phyloP scores from a whole-genome alignment of 495 filamentous ascomycete species.

The Penicillium malachiteum region DNA sequence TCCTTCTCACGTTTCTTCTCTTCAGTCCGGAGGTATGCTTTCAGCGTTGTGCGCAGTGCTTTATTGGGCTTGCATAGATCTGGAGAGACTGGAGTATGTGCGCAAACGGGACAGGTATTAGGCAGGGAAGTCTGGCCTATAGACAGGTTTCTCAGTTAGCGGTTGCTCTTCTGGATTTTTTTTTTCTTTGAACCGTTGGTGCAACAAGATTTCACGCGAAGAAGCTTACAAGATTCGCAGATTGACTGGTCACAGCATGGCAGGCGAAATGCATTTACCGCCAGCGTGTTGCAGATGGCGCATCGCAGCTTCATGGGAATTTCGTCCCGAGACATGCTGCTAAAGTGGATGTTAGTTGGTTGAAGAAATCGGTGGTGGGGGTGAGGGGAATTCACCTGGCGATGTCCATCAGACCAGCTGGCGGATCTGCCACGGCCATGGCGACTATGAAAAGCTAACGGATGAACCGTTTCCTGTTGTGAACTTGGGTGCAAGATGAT shows the following conservation, averaged over 20 bases:
- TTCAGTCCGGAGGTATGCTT: conserved; percentile 80
- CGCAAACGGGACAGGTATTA: conserved; percentile 86
- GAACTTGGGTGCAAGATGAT: not conserved
- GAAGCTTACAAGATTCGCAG: conserved; percentile 78
- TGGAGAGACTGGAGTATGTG: conserved; percentile 78
- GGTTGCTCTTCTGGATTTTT: not conserved
- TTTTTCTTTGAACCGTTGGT: not conserved
- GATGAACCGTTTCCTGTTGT: no score
- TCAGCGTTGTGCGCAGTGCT: conserved; percentile 80
- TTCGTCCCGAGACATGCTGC: conserved; percentile 77
- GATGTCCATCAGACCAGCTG: conserved; percentile 48
- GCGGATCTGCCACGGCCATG: conserved; percentile 44
- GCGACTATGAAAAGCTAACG: conserved; percentile 1
- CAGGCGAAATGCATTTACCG: conserved; percentile 84
- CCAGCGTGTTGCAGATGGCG: conserved; percentile 86
- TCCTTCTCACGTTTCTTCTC: conserved; percentile 79
- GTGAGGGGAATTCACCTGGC: conserved; percentile 32
- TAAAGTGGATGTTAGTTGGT: conserved; percentile 26
- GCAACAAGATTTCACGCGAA: not conserved
- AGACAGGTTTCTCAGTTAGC: conserved; percentile 21
- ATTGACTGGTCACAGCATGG: conserved; percentile 96
- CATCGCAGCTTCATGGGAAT: conserved; percentile 94
- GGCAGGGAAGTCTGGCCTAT: conserved; percentile 75
- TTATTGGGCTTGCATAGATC: conserved; percentile 90
- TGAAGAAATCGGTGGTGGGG: no score